phyloP scores from a whole-genome alignment of 495 filamentous ascomycete genomes.

The Neurospora pannonica region DNA sequence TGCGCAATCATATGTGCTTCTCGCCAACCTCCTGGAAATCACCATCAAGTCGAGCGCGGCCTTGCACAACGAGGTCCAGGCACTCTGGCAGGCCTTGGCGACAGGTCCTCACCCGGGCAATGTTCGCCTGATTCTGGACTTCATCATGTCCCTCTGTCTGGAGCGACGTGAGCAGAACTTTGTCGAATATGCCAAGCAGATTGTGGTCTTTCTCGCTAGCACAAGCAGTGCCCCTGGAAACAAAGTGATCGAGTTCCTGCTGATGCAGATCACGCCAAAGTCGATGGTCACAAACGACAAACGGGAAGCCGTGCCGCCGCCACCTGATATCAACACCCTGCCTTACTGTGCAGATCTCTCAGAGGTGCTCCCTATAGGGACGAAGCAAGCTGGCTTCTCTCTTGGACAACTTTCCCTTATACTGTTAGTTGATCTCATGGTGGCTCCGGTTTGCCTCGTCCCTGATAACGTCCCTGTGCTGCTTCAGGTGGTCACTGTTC shows the following conservation, averaged over 20 bases:
- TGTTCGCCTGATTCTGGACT: constrained; percentile 87
- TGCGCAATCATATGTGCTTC: constrained; percentile 83
- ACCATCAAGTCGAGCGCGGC: constrained; percentile 83
- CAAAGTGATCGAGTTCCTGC: constrained; percentile 87
- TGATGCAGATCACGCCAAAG: constrained; percentile 80
- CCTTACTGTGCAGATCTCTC: constrained; percentile 85
- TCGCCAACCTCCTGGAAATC: constrained; percentile 93
- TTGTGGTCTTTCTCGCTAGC: constrained; percentile 88
- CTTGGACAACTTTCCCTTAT: constrained; percentile 89
- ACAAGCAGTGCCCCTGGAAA: constrained; percentile 69
- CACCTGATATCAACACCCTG: constrained; percentile 61
- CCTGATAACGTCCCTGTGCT: constrained; percentile 72
- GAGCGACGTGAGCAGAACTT: constrained; percentile 95
- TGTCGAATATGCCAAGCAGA: constrained; percentile 93
- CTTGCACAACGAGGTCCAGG: constrained; percentile 93
- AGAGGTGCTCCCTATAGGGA: constrained; percentile 71
- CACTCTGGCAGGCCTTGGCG: constrained; percentile 91
- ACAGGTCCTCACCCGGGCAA: constrained; percentile 93
- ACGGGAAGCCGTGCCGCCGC: constrained; percentile 58
- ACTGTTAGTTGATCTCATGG: constrained; percentile 90
- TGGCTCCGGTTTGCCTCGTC: constrained; percentile 73
- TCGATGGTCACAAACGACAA: constrained; percentile 83
- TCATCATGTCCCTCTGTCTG: constrained; percentile 86
- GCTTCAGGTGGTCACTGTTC: constrained; percentile 81
- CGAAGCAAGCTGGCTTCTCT: constrained; percentile 85